These are phyloP conservation scores for Azolla pinnata DNA, from an alignment of 75 land plant species.

Conservation along the genomic window DNA sequence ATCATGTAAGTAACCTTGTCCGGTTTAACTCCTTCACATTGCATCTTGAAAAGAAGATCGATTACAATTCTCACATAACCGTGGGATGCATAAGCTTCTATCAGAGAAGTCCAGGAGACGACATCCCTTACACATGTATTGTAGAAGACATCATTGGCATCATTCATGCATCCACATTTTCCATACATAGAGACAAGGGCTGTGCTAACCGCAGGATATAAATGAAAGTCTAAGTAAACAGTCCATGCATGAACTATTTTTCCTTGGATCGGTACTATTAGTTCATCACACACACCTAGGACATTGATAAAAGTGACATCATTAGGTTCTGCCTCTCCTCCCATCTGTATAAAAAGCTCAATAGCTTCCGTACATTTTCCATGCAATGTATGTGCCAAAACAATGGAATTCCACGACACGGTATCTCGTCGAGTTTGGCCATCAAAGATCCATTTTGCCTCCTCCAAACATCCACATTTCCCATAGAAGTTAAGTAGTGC, in stretches of 20 bases:
- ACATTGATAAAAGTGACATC: slow-evolving; percentile 3
- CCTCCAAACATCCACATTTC: slow-evolving; percentile 1
- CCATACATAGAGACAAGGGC: slow-evolving; percentile 7
- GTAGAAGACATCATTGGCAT: slow-evolving; percentile 2
- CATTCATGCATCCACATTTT: slow-evolving; percentile 7
- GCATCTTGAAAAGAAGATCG: slow-evolving; percentile 3
- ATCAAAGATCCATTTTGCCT: slow-evolving; percentile 12
- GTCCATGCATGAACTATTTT: neutral
- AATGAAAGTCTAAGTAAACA: neutral
- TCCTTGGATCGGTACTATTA: neutral
- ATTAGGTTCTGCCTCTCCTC: slow-evolving; percentile 5
- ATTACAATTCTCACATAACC: slow-evolving; percentile 5
- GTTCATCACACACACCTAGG: neutral
- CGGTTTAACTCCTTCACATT: slow-evolving; percentile 2
- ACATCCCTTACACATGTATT: neutral
- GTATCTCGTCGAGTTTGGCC: neutral
- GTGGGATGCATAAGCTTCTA: slow-evolving; percentile 8
- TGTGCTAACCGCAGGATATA: neutral
- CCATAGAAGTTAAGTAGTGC: slow-evolving; percentile 15
- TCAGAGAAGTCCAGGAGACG: slow-evolving; percentile 8
- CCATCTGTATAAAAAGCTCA: slow-evolving; percentile 1
- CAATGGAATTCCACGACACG: slow-evolving; percentile 17
- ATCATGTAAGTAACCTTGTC: neutral
- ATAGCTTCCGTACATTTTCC: neutral
- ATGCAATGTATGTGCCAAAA: slow-evolving; percentile 8